Percentiles rank a stretch among this genome's conserved stretches.
Evolutionary conservation across 805 yeast genomes (phyloP).

Genomic region (Candida insectalens): DNA sequence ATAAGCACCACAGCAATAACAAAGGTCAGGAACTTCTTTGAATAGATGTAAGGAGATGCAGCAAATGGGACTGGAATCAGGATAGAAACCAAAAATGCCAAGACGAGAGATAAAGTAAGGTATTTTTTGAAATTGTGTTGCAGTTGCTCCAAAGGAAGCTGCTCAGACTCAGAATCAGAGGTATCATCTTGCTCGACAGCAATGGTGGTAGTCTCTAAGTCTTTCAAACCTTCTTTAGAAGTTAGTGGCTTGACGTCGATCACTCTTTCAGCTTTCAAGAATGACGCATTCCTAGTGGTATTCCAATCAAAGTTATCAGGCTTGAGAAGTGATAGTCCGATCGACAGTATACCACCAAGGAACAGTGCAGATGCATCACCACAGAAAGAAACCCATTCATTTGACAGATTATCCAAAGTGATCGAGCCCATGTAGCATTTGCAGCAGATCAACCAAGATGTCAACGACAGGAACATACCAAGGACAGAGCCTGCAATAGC

Average conservation of each 20-base stretch:
- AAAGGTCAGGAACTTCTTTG: slow-evolving; percentile 23
- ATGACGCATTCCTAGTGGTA: neutral
- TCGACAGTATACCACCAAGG: slow-evolving; percentile 27
- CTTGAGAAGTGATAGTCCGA: slow-evolving; percentile 6
- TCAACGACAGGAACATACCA: slow-evolving; percentile 34
- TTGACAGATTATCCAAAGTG: slow-evolving; percentile 23
- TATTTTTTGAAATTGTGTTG: neutral
- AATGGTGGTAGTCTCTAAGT: neutral
- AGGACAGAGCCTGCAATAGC: slow-evolving; percentile 33
- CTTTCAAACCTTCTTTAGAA: neutral
- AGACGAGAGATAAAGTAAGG: slow-evolving; percentile 10
- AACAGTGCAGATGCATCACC: slow-evolving; percentile 30
- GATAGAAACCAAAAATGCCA: slow-evolving; percentile 14
- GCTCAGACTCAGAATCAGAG: neutral
- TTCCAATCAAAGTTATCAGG: neutral
- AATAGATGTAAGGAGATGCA: slow-evolving; percentile 26
- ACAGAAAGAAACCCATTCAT: slow-evolving; percentile 31
- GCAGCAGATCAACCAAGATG: slow-evolving; percentile 27
- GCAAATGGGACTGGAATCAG: slow-evolving; percentile 27
- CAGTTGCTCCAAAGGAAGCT: neutral
- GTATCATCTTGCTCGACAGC: neutral
- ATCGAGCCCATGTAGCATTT: slow-evolving; percentile 27
- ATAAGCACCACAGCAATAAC: slow-evolving; percentile 11
- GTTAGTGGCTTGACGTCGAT: neutral
- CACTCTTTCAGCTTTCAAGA: no score